Base-by-base conservation (phyloP, 2,329 filamentous ascomycete genomes). In the Samsoniella hepiali region DNA sequence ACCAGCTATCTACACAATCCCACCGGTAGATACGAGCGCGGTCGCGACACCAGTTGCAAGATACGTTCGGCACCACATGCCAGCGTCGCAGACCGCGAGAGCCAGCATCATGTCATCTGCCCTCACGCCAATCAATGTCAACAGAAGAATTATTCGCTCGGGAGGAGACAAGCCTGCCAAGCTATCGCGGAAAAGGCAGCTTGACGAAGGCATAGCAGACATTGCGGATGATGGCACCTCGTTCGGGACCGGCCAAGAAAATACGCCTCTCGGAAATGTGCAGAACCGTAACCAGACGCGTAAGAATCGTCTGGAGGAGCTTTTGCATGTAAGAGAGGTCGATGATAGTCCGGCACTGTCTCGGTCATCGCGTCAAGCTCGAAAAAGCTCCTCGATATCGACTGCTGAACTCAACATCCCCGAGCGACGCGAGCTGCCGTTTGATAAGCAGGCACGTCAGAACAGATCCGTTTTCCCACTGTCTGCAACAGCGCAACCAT, bases 141-240 rank as follows among this genome's bases (percentile, higher is more conserved):
- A 79, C 61, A 67, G 68, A 47, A 71, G 72, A 56, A 61, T 66
- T 1, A 31, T 65, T 2, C 70, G 69, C 51, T 67, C 70, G 7
- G 67, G 60, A 7, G 65, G 63, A 15, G 68, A 70, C 31, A 73
- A 68, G 36, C 65, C 66, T 9, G 27, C 5, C 6, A 59, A 66
- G 3, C 34, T 58, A 58, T 22, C 65, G 53, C 55, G 54, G 58
- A 66, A 69, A 68, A 68, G 70, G 60, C 69, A 69, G 15, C 62
- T 77, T 9, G 71, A 68, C 9, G 70, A 72, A n/a, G 76, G 75
- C 7, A 77, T 84, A 65, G 74, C 75, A 32, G 70, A 69, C 7
- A 67, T 85, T 40, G 77, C 82, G 2, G 83, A 86, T 65, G 82
- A 85, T 67, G 81, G 81, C 1, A 77, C 64, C 65, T 69, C 51